Evolutionary conservation across 495 filamentous ascomycete species (phyloP), one percentile per base, ranked within the genome.

Genomic region (Glonium stellatum): DNA sequence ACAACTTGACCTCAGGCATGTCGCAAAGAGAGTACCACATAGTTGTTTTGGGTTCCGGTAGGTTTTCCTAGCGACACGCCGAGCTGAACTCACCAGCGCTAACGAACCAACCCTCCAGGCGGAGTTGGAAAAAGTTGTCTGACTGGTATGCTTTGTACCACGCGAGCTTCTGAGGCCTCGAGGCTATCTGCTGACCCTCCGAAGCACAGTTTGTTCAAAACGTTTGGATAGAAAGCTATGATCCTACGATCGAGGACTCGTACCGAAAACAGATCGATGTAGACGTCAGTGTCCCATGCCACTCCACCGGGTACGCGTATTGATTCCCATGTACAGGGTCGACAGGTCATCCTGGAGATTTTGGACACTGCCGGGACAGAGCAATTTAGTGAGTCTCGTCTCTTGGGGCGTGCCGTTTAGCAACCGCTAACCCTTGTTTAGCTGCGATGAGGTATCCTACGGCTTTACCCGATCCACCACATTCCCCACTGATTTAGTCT

Each of bases 221-320:
- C 79, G 89, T 96, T 48, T 98, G 95, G 90, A 96, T 98, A 70
- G 93, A 98, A 75, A 92, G 88, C 72, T 98, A 98, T 75, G 93
- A 98, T 73, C 93, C 93, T 4, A 98, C 93, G 9, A 97, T 98
- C 69, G 93, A 98, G 75, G 91, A 98, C 75, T 96, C 93, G 46
- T 98, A 97, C 73, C 80, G 91, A 50, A 97, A 96, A 69, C 88
- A 92, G 65, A 86, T 96, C 42, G 84, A 92, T 64, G 90, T 98
- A 59, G 93, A 97, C 82, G 92, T 97, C 76, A 73, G 81, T 83
- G 36, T 27, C 44, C 10, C 46, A 22, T 47, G n/a, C 39, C 55
- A 53, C 18, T 36, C 15, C 36, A 22, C 18, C 27, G 8, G 34
- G 50, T 21, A 2, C 19, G 58, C 22, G 27, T 46, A 41, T 60